phyloP scores from a whole-genome alignment of 176 grass and related monocot species.

The Aegilops speltoides region DNA sequence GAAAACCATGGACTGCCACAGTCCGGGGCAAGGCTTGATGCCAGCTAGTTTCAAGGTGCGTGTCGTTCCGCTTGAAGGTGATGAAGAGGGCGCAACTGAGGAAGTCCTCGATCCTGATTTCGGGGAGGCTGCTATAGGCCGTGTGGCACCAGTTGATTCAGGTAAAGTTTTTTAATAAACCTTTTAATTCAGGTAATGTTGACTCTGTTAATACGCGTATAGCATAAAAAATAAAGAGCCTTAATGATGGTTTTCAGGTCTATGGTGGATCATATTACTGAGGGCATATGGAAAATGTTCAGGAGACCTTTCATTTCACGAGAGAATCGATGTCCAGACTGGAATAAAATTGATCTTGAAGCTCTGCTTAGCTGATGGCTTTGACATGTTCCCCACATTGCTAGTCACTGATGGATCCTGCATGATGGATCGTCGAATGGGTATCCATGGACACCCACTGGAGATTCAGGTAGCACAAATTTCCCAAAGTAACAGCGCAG shows the following conservation, averaged over 20 bases:
- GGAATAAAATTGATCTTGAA: slow-evolving; percentile 88
- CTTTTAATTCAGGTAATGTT: slow-evolving; percentile 47
- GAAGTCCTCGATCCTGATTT: slow-evolving; percentile 94
- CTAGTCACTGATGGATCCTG: slow-evolving; percentile 90
- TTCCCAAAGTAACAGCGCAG: not conserved
- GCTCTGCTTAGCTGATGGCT: slow-evolving; percentile 85
- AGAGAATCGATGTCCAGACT: slow-evolving; percentile 85
- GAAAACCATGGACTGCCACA: slow-evolving; percentile 96
- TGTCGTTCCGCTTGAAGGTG: slow-evolving; percentile 63
- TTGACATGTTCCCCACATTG: slow-evolving; percentile 91
- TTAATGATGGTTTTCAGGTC: slow-evolving; percentile 39
- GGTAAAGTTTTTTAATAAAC: slow-evolving; percentile 15
- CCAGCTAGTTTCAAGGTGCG: slow-evolving; percentile 89
- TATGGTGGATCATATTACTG: slow-evolving; percentile 93
- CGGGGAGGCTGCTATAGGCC: slow-evolving; percentile 81
- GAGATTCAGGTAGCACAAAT: slow-evolving; percentile 66
- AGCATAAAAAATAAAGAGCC: not conserved
- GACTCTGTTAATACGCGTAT: not conserved
- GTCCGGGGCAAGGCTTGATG: slow-evolving; percentile 86
- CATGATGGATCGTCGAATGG: slow-evolving; percentile 91
- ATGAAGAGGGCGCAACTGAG: slow-evolving; percentile 63
- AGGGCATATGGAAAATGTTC: slow-evolving; percentile 84
- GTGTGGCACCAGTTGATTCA: slow-evolving; percentile 91
- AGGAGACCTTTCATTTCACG: slow-evolving; percentile 66
- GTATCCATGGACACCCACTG: slow-evolving; percentile 87